These are phyloP conservation scores for Botryotinia calthae DNA, from an alignment of 2,329 filamentous ascomycete genomes.

Conservation along the genomic window DNA sequence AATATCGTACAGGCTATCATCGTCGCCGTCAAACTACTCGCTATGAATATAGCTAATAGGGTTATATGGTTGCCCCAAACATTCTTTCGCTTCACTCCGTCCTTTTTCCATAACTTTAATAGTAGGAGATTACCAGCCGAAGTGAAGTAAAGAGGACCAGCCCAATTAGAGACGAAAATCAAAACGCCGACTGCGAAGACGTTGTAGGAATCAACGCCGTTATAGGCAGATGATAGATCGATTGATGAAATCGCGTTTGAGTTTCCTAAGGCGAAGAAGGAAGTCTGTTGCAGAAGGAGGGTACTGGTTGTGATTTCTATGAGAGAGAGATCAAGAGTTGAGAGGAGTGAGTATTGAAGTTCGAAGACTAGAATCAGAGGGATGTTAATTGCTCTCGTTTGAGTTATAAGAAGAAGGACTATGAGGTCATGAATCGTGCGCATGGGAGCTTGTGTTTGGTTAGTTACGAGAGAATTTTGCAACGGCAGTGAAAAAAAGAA, in stretches of 20 bases:
- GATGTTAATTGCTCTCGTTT: conserved; percentile 81
- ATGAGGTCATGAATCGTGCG: conserved; percentile 65
- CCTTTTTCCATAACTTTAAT: conserved; percentile 38
- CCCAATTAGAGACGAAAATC: conserved; percentile 89
- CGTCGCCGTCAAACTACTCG: conserved; percentile 64
- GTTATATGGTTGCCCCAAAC: conserved; percentile 51
- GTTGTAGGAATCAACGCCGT: conserved; percentile 81
- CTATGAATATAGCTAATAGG: conserved; percentile 68
- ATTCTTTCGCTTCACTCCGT: conserved; percentile 18
- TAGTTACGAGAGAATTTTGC: neutral
- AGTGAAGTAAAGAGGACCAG: conserved; percentile 84
- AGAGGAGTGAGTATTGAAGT: conserved; percentile 55
- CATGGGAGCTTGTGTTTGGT: conserved; percentile 31
- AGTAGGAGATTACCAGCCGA: conserved; percentile 62
- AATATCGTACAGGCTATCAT: conserved; percentile 86
- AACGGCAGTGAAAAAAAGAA: neutral
- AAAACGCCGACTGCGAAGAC: conserved; percentile 76
- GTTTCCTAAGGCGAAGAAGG: conserved; percentile 88
- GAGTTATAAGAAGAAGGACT: conserved; percentile 78
- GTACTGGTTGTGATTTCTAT: conserved; percentile 65
- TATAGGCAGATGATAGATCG: conserved; percentile 92
- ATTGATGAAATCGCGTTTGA: conserved; percentile 96
- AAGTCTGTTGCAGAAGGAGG: conserved; percentile 73
- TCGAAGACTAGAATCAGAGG: conserved; percentile 79
- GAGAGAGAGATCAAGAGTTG: conserved; percentile 47